phyloP scores from a whole-genome alignment of 2,329 filamentous ascomycete genomes.

The Aciculosporium take region DNA sequence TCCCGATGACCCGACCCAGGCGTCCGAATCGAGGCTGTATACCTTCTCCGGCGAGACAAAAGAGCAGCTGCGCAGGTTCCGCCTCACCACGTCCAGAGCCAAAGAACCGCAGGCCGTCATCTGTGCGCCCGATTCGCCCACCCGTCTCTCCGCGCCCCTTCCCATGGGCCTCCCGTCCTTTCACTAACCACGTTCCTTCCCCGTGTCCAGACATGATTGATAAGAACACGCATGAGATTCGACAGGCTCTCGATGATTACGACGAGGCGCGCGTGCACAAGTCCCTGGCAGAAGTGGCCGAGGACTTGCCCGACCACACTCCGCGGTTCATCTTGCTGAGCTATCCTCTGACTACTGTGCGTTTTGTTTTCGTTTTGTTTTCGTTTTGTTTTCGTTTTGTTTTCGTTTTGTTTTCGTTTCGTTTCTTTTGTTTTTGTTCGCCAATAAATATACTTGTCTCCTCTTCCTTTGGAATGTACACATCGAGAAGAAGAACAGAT shows the following conservation, averaged over 20 bases:
- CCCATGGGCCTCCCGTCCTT: no score
- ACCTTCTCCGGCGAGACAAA: slow-evolving; percentile 85
- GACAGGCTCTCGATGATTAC: slow-evolving; percentile 37
- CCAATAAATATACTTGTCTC: no score
- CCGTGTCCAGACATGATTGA: slow-evolving; percentile 67
- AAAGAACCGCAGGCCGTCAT: slow-evolving; percentile 84
- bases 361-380: not conserved
- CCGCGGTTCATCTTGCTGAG: slow-evolving; percentile 83
- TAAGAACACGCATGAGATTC: slow-evolving; percentile 79
- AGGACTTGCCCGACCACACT: slow-evolving; percentile 84
- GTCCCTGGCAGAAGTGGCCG: slow-evolving; percentile 63
- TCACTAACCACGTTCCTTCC: not conserved
- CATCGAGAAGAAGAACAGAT: not conserved
- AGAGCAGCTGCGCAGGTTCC: slow-evolving; percentile 85
- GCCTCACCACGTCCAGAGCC: slow-evolving; percentile 74
- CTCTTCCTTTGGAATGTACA: not conserved
- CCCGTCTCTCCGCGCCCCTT: not conserved
- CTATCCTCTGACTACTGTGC: slow-evolving; percentile 50
- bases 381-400: not conserved
- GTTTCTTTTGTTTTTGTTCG: no score
- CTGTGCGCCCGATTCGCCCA: slow-evolving; percentile 41
- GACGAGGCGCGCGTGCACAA: slow-evolving; percentile 66
- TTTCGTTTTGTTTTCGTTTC: not conserved
- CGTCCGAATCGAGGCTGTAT: slow-evolving; percentile 78
- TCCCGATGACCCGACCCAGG: slow-evolving; percentile 11